Evolutionary conservation across 306 rosid genomes (phyloP), one percentile per base, ranked within the genome.

Genomic region (Casuarina glauca): DNA sequence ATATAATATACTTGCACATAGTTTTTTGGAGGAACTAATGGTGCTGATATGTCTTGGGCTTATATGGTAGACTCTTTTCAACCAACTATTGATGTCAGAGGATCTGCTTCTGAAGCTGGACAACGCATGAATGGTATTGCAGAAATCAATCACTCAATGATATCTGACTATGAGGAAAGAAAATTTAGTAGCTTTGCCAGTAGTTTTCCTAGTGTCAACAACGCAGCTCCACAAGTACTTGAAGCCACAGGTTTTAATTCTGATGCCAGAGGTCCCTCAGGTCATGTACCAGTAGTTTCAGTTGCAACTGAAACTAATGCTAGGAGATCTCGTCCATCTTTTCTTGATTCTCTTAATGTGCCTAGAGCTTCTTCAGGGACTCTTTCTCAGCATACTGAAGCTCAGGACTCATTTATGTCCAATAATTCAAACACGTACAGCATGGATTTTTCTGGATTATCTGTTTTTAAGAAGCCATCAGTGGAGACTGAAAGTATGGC

Each of bases 241-340:
- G 90, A 83, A 79, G 80, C 85, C 71, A 69, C 49, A 26, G 84
- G 77, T 79, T 76, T 76, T 64, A 78, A 32, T 53, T 82, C 87
- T 58, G 90, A 87, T 76, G 53, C 44, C 10, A 84, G 89, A 76
- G 70, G 70, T 79, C 78, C 86, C 72, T 76, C 89, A 72, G 83
- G 84, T 83, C 82, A 86, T 74, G 82, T 83, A 70, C 85, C 87
- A 7, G 62, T 69, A 46, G 70, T 82, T 60, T 81, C 93, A 4
- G 76, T 77, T 46, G 50, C 89, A 54, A 72, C 68, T n/a, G 97
- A 93, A 81, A 82, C 85, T 48, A 90, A 80, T 83, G 76, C 91
- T 71, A 78, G 92, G 85, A 84, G 88, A 86, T 87, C 94, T 69
- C 98, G 96, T 38, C 88, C 97, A 73, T 96, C 96, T 69, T 93